Conservation (phyloP, 495 filamentous ascomycete species). For the Evernia prunastri region DNA sequence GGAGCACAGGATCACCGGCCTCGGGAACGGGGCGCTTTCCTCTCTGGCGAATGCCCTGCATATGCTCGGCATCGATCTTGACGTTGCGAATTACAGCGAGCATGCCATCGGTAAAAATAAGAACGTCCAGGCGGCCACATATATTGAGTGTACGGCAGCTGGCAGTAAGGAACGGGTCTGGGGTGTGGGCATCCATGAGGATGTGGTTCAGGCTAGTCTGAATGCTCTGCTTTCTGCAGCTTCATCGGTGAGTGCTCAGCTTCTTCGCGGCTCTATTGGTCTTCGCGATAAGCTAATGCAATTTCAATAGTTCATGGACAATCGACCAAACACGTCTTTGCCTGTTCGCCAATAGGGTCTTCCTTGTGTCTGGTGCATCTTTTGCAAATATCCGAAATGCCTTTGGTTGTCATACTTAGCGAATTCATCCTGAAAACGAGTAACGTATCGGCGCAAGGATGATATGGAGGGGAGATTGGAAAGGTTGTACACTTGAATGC, state of each 20-base stretch:
- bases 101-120: slow-evolving; percentile 70
- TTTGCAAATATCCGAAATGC: neutral
- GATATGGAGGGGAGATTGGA: neutral
- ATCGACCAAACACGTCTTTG: slow-evolving; percentile 19
- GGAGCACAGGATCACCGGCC: slow-evolving; percentile 71
- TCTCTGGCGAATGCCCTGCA: slow-evolving; percentile 77
- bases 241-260: slow-evolving; percentile 31
- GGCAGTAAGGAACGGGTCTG: slow-evolving; percentile 68
- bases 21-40: slow-evolving; percentile 86
- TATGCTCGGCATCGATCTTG: slow-evolving; percentile 77
- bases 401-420: neutral
- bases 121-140: slow-evolving; percentile 85
- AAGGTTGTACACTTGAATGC: neutral
- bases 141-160: slow-evolving; percentile 81
- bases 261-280: neutral
- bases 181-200: slow-evolving; percentile 94
- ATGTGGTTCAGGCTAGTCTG: slow-evolving; percentile 87
- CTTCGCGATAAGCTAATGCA: neutral
- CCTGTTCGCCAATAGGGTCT: slow-evolving; percentile 2
- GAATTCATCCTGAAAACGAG: neutral
- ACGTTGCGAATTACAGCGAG: slow-evolving; percentile 94
- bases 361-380: neutral
- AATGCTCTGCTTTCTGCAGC: slow-evolving; percentile 85
- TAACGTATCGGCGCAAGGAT: neutral
- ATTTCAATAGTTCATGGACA: slow-evolving; percentile 18